Evolutionary conservation across 208 protist species (phyloP).

Genomic region (Trypanosoma boissoni): DNA sequence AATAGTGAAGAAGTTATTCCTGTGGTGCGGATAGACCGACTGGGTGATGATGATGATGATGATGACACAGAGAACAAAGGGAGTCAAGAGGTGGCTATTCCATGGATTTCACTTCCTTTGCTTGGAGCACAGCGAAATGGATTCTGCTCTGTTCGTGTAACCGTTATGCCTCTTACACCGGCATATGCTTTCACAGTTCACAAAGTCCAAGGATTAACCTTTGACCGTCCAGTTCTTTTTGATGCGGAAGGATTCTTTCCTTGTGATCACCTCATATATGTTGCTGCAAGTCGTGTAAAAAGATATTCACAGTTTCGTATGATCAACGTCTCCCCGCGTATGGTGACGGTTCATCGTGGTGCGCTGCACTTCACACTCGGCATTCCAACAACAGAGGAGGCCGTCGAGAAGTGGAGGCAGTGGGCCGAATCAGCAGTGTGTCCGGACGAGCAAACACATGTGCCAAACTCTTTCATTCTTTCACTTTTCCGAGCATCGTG

Average conservation of each 20-base stretch:
- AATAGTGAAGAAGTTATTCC: conserved; percentile 29
- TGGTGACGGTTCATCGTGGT: conserved; percentile 68
- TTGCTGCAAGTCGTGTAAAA: conserved; percentile 79
- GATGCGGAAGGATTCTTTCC: conserved; percentile 72
- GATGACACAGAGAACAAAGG: conserved; percentile 26
- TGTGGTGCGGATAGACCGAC: conserved; percentile 80
- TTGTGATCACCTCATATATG: conserved; percentile 87
- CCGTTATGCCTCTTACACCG: conserved; percentile 71
- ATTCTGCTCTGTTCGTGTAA: conserved; percentile 38
- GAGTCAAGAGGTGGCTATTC: conserved; percentile 63
- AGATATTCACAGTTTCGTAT: conserved; percentile 69
- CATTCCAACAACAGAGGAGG: conserved; percentile 28
- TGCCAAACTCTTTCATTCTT: neutral
- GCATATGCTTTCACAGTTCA: conserved; percentile 92
- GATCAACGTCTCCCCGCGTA: conserved; percentile 60
- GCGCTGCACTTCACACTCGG: conserved; percentile 52
- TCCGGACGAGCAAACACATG: no score
- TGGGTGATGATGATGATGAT: no score
- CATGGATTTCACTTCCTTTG: conserved; percentile 52
- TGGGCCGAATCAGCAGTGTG: conserved; percentile 26
- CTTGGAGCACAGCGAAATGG: conserved; percentile 16
- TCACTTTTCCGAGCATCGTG: conserved; percentile 24
- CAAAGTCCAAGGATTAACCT: conserved; percentile 85
- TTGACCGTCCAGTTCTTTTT: conserved; percentile 68
- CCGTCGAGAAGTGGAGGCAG: conserved; percentile 23